Percentiles rank a stretch among this genome's conserved stretches.
Conservation (phyloP, 2,329 filamentous ascomycete genomes). For the Monilinia vaccinii-corymbosi region DNA sequence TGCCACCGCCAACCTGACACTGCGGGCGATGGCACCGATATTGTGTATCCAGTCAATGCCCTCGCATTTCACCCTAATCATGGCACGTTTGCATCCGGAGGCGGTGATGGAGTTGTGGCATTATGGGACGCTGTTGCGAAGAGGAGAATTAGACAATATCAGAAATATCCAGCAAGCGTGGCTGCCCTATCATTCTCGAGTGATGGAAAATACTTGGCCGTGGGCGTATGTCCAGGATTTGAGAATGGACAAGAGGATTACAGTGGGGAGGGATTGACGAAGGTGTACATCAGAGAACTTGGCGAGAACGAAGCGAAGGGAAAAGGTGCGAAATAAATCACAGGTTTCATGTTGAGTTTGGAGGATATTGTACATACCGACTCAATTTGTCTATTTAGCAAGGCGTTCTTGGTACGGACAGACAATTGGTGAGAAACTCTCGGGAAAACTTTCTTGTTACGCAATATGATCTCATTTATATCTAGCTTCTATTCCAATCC, state of each 20-base stretch:
- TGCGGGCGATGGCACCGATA: slow-evolving; percentile 49
- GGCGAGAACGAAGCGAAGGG: slow-evolving; percentile 67
- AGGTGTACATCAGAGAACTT: slow-evolving; percentile 74
- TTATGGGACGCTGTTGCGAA: slow-evolving; percentile 67
- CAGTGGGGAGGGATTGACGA: slow-evolving; percentile 60
- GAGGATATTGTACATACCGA: neutral
- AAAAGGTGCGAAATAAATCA: slow-evolving; percentile 26
- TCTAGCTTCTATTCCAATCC: neutral
- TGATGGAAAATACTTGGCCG: slow-evolving; percentile 55
- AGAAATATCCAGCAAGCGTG: slow-evolving; percentile 54
- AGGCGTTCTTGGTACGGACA: slow-evolving; percentile 13
- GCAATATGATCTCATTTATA: neutral
- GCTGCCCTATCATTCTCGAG: slow-evolving; percentile 53
- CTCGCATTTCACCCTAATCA: slow-evolving; percentile 60
- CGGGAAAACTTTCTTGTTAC: neutral
- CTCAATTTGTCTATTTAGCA: slow-evolving; percentile 12
- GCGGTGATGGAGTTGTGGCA: slow-evolving; percentile 62
- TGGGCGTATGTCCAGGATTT: slow-evolving; percentile 60
- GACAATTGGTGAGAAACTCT: neutral
- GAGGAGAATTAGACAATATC: slow-evolving; percentile 60
- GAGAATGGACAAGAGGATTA: slow-evolving; percentile 70
- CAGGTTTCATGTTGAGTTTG: neutral
- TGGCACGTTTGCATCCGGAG: slow-evolving; percentile 59
- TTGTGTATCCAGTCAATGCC: slow-evolving; percentile 66
- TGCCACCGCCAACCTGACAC: slow-evolving; percentile 75